These are phyloP conservation scores for Cajanus cajan DNA, from an alignment of 306 rosid species.

Conservation along the genomic window DNA sequence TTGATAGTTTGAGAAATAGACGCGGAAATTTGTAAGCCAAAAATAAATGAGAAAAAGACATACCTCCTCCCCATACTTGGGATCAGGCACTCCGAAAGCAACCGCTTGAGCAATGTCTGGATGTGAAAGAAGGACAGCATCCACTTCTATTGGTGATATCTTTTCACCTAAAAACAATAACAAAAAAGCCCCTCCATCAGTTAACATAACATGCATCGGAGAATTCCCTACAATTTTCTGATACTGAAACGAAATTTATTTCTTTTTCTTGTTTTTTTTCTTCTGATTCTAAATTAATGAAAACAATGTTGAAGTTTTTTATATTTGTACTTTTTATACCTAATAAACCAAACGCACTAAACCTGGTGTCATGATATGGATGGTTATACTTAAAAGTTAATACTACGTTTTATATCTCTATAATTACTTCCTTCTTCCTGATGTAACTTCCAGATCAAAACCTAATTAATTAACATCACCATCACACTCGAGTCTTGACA, in stretches of 20 bases:
- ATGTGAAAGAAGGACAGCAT: slow-evolving; percentile 70
- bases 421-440: background rate
- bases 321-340: background rate
- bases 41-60: background rate
- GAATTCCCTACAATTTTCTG: background rate
- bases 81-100: slow-evolving; percentile 86
- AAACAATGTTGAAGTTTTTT: background rate
- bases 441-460: slow-evolving; percentile 1
- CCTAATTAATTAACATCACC: background rate
- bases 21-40: background rate
- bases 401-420: too few relatives aligned
- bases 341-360: background rate
- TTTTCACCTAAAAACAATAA: slow-evolving; percentile 62
- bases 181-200: background rate
- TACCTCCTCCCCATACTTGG: slow-evolving; percentile 95
- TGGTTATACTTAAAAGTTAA: too few relatives aligned
- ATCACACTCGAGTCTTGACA: background rate
- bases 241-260: background rate
- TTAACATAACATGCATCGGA: background rate
- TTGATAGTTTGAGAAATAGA: background rate
- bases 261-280: too few relatives aligned
- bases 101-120: slow-evolving; percentile 76
- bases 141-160: slow-evolving; percentile 94
- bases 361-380: background rate
- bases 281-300: background rate